Percentiles rank a stretch among this genome's conserved stretches.
Evolutionary conservation across 352 stramenopile genomes (phyloP).

Genomic region (Phytophthora meadii): DNA sequence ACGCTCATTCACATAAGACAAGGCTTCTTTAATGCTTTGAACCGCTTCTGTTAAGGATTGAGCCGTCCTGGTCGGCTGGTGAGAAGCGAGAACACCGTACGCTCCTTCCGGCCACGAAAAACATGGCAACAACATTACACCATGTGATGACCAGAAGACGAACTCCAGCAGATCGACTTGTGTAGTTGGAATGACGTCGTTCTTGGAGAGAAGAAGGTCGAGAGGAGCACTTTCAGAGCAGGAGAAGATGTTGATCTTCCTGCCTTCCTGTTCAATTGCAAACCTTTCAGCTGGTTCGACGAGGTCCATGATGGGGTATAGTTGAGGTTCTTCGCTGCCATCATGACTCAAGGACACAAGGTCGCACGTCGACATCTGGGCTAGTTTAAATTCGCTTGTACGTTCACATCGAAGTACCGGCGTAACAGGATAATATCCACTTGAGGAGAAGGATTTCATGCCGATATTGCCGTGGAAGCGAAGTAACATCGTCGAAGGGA

Average conservation of each 20-base stretch:
- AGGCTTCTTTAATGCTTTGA: constrained; percentile 1
- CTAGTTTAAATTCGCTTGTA: constrained; percentile 10
- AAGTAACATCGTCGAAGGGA: constrained; percentile 56
- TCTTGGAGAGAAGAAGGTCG: constrained; percentile 18
- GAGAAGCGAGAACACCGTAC: constrained; percentile 50
- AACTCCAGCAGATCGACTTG: constrained; percentile 42
- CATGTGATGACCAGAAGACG: constrained; percentile 29
- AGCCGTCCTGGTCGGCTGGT: constrained; percentile 24
- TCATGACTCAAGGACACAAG: constrained; percentile 21
- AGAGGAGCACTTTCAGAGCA: constrained; percentile 29
- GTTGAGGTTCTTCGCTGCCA: background rate
- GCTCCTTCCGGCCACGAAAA: constrained; percentile 43
- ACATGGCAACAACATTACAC: constrained; percentile 27
- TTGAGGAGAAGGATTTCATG: constrained; percentile 47
- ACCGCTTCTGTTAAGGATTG: constrained; percentile 32
- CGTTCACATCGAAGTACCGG: constrained; percentile 48
- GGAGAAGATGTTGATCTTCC: constrained; percentile 43
- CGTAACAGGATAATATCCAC: constrained; percentile 52
- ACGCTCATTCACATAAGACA: constrained; percentile 13
- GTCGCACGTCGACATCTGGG: constrained; percentile 31
- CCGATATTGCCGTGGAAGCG: constrained; percentile 46
- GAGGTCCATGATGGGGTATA: constrained; percentile 32
- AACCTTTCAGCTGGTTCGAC: constrained; percentile 27
- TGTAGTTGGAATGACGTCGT: background rate
- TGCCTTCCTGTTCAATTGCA: constrained; percentile 31